Evolutionary conservation across 441 rosid species (phyloP), one percentile per base, ranked within the genome.

Genomic region (Populus hybrid): DNA sequence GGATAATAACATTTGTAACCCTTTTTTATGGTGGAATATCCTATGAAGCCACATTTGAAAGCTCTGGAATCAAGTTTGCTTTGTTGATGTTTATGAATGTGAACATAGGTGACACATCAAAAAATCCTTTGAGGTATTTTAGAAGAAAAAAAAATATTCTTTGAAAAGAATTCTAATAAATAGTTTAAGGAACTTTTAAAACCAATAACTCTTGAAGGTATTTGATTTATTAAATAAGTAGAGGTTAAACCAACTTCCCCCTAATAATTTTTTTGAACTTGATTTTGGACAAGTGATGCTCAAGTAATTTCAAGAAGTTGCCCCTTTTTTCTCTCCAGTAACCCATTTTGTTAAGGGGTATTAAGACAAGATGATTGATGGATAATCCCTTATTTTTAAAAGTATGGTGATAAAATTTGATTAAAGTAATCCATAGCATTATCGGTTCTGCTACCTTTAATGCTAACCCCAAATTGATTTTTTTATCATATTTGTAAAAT

Each of bases 191-290:
- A 69, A 64, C 57, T 74, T 23, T 64, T 34, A 12, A 74, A 74
- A 12, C 34, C 21, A 30, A 74, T 10, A 12, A 63, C 77, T 38
- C 70, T 63, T 12, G 69, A 20, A 9, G 77, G 70, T 23, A 64
- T 30, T 61, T 21, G 6, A 64, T 74, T 74, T 18, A 61, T 74
- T 12, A 74, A 65, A 64, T 61, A 36, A 0, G 12, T 2, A 2
- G 23, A 21, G 10, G 69, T 63, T n/a, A 74, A 63, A 34, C 63
- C 12, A 3, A n/a, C 34, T 7, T 64, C 77, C 10, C 57, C 77
- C 35, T 8, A 74, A 35, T 61, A 63, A n/a, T 4, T n/a, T 74
- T 74, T 74, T 61, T 59, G 69, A 59, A 74, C 77, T 0, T 35
- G 32, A 34, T 36, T 21, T 4, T 61, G 46, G 46, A 54, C 14